Percentiles rank a stretch among this genome's conserved stretches.
These are phyloP conservation scores for Kluyveromyces nonfermentans DNA, from an alignment of 805 yeast genomes.

Conservation along the genomic window DNA sequence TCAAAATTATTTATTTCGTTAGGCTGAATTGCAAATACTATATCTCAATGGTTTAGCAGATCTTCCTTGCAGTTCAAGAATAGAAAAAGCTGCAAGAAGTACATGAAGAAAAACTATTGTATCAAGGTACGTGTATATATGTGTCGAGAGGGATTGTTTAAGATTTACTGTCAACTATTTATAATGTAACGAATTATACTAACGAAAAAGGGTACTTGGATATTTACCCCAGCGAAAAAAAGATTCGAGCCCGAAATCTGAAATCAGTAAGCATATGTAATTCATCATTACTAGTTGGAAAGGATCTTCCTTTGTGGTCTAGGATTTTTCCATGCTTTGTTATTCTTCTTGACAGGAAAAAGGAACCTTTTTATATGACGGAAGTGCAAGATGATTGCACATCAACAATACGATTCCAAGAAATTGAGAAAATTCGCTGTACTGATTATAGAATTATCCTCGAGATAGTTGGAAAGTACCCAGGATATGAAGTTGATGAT, in stretches of 20 bases:
- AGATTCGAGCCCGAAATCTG: slow-evolving; percentile 21
- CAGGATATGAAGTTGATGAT: slow-evolving; percentile 5
- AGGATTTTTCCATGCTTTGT: slow-evolving; percentile 15
- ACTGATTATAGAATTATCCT: slow-evolving; percentile 11
- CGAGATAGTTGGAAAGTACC: slow-evolving; percentile 15
- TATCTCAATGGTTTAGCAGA: too few species aligned
- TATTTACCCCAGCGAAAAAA: not conserved
- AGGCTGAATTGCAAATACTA: too few species aligned
- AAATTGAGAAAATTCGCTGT: slow-evolving; percentile 13
- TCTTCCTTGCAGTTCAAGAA: not conserved
- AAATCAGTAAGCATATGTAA: slow-evolving; percentile 17
- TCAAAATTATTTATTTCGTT: not conserved
- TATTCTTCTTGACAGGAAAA: slow-evolving; percentile 14
- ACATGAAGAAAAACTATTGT: not conserved
- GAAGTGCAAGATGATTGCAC: slow-evolving; percentile 18
- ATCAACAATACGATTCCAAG: slow-evolving; percentile 18
- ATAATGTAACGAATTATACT: not conserved
- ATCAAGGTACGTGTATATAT: not conserved
- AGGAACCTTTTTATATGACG: slow-evolving; percentile 18
- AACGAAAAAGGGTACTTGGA: not conserved
- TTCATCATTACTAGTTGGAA: slow-evolving; percentile 7
- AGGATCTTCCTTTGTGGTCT: slow-evolving; percentile 1
- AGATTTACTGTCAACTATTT: too few species aligned
- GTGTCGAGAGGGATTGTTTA: not conserved
- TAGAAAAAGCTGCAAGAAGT: not conserved